Conservation (phyloP, 2,329 filamentous ascomycete species). For the Colletotrichum australisinense region DNA sequence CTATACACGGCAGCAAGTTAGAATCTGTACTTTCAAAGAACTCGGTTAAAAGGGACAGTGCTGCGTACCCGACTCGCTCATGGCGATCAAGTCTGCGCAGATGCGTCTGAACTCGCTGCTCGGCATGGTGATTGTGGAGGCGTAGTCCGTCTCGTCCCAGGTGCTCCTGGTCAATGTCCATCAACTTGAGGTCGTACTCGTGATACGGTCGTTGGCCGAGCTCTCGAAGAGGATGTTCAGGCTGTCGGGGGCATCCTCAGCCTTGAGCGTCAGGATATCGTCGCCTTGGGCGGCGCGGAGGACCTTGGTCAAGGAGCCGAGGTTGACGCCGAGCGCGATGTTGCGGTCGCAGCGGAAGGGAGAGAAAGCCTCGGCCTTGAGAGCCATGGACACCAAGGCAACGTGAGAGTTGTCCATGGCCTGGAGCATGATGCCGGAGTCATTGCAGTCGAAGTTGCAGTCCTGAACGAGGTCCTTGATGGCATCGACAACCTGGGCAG, state of each 20-base stretch:
- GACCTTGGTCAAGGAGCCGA: conserved; percentile 96
- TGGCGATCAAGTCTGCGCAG: conserved; percentile 88
- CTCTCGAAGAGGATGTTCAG: conserved; percentile 97
- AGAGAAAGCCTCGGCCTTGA: conserved; percentile 93
- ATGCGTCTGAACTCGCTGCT: conserved; percentile 93
- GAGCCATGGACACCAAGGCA: conserved; percentile 97
- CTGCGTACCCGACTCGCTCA: conserved; percentile 92
- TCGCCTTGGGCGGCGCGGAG: conserved; percentile 94
- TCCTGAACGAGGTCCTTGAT: conserved; percentile 99
- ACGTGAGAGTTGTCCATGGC: conserved; percentile 99
- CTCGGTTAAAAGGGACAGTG: neutral
- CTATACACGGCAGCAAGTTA: conserved; percentile 58
- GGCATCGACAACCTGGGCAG: conserved; percentile 88
- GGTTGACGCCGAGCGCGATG: conserved; percentile 97
- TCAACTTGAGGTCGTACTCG: conserved; percentile 99
- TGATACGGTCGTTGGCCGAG: conserved; percentile 86
- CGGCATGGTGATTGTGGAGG: conserved; percentile 90
- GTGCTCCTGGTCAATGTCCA: conserved; percentile 99
- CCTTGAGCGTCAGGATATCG: conserved; percentile 95
- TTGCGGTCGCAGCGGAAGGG: conserved; percentile 99
- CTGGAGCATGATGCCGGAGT: conserved; percentile 96
- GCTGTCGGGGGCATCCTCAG: conserved; percentile 94
- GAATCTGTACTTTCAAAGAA: neutral
- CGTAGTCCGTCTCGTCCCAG: conserved; percentile 97
- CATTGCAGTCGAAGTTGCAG: conserved; percentile 99